Base-by-base conservation (phyloP, 2,329 filamentous ascomycete genomes). In the Epichloe uncinata region DNA sequence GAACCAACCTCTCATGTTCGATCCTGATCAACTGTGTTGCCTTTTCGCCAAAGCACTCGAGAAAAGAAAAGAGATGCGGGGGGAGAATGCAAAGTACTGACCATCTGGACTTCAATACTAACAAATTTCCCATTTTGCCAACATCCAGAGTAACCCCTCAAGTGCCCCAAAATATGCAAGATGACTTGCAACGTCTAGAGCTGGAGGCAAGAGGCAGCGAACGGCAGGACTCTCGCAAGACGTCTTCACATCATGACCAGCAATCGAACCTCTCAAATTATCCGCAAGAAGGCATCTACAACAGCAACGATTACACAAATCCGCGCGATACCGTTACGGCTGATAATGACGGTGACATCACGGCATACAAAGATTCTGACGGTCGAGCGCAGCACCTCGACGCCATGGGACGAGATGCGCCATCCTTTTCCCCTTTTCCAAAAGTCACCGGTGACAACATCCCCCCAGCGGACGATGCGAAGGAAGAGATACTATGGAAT, bases 101-200 rank as follows among this genome's bases (percentile, higher is more conserved):
- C 30, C 38, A 44, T 52, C 64, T 63, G 63, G 63, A 63, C 62
- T 63, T 56, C 36, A 22, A 48, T 56, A 63, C 67, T 69, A 62
- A 71, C 66, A 56, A 56, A 45, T 60, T 58, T 60, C 64, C 56
- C 42, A 20, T 35, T 45, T 58, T 55, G 43, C 48, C 56, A 60
- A 59, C 63, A 55, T 63, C 57, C 67, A 95, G 88, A 73, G 81
- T 94, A 62, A 95, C 91, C 82, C 87, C 88, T 65, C 89, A 96
- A 75, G 89, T 96, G 57, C 88, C 91, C 58, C 86, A 91, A 69
- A 91, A 95, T 69, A 96, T 98, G 80, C 89, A 95, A 71, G 84
- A 95, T 62, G 91, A 87, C 69, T 79, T 98, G 57, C 86, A 91
- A 61, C 84, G 90, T 66, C 81, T 98, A 72, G 90, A 96, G 74